Base-by-base conservation (phyloP, 805 yeast species). In the Metschnikowia kunwiensis region DNA sequence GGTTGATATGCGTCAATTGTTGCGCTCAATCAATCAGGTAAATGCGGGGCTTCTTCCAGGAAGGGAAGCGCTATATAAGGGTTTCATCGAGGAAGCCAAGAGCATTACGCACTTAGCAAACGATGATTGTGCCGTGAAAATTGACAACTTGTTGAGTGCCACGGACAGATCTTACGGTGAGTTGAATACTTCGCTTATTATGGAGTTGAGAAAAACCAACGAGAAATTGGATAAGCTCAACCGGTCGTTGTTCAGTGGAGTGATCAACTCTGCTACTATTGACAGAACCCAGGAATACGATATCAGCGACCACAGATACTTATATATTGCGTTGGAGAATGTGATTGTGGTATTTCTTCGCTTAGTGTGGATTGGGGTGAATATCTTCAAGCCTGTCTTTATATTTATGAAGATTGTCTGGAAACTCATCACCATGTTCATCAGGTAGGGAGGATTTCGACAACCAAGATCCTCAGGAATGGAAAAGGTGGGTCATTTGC, bases 111-210 rank as follows among this genome's bases (percentile, higher is more conserved):
- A 61, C 27, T 43, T 60, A 38, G 60, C 64, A 11, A 65, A 68
- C 40, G 70, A 63, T 32, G 58, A 70, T 34, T 71, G 72, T 42
- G 74, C 81, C 0, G 69, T 70, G 37, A 69, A 68, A 51, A 70
- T 81, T 25, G 88, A 82, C 49, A 78, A 74, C 32, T 53, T 81
- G 37, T 61, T 82, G 30, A 77, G 81, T 11, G 65, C 70, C 24
- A 77, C 83, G 34, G 88, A 82, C 58, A 63, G 89, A 44, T 72
- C 82, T 8, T 74, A 80, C 40, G 82, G 86, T 42, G 89, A 82
- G 50, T 77, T 83, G 36, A 83, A 79, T 54, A 82, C 91, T 0
- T 78, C 87, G 1, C 56, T 82, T 27, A 72, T 86, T 8, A 58
- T 83, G 42, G 81, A 80, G 46, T 61, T 82, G 19, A 63, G 83